phyloP scores from a whole-genome alignment of 768 basidiomycete species.

The Russula dissimulans region DNA sequence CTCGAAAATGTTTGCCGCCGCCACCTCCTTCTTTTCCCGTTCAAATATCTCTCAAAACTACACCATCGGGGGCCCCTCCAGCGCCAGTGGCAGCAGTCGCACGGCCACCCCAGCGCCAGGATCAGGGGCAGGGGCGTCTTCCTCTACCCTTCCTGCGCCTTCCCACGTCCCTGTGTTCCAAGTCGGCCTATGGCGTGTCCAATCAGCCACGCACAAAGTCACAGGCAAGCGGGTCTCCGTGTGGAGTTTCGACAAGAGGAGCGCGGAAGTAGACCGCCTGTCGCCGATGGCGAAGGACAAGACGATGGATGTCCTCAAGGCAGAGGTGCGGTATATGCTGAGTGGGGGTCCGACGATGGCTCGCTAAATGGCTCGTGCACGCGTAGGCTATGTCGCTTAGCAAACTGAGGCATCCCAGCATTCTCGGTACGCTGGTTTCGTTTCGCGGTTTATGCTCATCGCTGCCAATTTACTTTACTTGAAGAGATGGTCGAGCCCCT shows the following conservation, averaged over 20 bases:
- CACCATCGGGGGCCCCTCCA: constrained; percentile 40
- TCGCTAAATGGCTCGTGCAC: background rate
- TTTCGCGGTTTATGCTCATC: background rate
- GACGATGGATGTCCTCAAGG: constrained; percentile 77
- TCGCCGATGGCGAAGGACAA: constrained; percentile 57
- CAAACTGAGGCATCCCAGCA: constrained; percentile 83
- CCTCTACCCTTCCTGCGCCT: constrained; percentile 31
- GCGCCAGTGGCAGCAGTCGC: constrained; percentile 19
- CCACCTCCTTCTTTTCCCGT: constrained; percentile 73
- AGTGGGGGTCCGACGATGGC: background rate
- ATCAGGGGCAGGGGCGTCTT: constrained; percentile 27
- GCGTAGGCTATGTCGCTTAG: constrained; percentile 73
- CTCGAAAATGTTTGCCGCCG: constrained; percentile 56
- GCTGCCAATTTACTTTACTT: background rate
- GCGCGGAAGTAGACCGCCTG: constrained; percentile 63
- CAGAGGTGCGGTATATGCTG: constrained; percentile 52
- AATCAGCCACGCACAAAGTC: constrained; percentile 78
- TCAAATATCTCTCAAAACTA: constrained; percentile 78
- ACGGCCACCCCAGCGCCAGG: constrained; percentile 33
- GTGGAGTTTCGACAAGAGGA: constrained; percentile 85
- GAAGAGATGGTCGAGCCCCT: constrained; percentile 96
- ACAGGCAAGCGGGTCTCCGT: constrained; percentile 87
- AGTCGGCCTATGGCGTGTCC: constrained; percentile 86
- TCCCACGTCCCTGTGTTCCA: constrained; percentile 43
- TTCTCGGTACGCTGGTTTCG: constrained; percentile 52